Conservation (phyloP, 192 early-diverging fungal genomes). For the Umbelopsis isabellina region DNA sequence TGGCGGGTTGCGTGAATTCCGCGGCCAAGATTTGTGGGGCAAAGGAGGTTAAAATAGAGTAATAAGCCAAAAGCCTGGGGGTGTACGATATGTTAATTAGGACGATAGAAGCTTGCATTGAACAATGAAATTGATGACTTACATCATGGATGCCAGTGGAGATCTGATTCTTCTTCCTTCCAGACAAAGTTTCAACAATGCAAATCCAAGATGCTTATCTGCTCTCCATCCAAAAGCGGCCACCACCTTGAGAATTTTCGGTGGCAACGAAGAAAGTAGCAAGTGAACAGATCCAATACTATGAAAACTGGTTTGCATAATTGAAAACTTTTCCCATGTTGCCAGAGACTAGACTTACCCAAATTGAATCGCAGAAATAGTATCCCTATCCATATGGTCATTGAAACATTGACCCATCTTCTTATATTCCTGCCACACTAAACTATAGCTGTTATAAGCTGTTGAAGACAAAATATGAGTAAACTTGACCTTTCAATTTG, state of each 20-base stretch:
- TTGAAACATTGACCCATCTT: slow-evolving; percentile 52
- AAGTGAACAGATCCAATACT: slow-evolving; percentile 42
- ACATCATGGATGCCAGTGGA: slow-evolving; percentile 58
- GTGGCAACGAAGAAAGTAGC: slow-evolving; percentile 33
- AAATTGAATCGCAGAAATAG: slow-evolving; percentile 57
- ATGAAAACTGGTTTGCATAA: slow-evolving; percentile 25
- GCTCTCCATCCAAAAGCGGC: slow-evolving; percentile 57
- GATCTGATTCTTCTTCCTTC: slow-evolving; percentile 53
- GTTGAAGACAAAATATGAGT: neutral
- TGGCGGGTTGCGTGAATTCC: slow-evolving; percentile 39
- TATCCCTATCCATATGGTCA: slow-evolving; percentile 53
- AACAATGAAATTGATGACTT: slow-evolving; percentile 23
- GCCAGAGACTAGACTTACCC: slow-evolving; percentile 38
- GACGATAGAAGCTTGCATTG: neutral
- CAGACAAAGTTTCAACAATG: slow-evolving; percentile 50
- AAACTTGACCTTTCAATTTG: neutral
- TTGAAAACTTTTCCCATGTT: neutral
- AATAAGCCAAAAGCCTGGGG: slow-evolving; percentile 36
- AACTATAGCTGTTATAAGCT: slow-evolving; percentile 58
- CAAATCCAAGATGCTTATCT: slow-evolving; percentile 56
- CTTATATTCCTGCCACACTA: slow-evolving; percentile 59
- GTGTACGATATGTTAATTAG: neutral
- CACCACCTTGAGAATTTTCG: slow-evolving; percentile 41
- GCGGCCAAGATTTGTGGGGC: slow-evolving; percentile 36
- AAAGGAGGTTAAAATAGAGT: slow-evolving; percentile 40